Base-by-base conservation (phyloP, 1,284 basidiomycete species). In the Apiotrichum gracile region DNA sequence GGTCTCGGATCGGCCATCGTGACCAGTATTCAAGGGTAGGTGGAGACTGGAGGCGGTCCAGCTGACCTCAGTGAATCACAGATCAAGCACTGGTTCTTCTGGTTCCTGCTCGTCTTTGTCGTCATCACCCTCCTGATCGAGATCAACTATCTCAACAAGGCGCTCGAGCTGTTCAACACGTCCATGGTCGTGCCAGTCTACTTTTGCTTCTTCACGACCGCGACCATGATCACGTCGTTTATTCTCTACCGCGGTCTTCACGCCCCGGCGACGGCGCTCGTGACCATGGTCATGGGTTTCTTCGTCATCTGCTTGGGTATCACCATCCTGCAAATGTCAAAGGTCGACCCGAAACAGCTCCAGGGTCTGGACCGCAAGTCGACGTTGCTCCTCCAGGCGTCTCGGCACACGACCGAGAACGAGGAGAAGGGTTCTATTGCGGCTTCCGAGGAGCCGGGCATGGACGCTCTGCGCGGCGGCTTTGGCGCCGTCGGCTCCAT, bases 141-240 rank as follows among this genome's bases (percentile, higher is more conserved):
- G 66, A 90, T 97, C 69, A 94, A 89, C 77, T 97, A 92, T 76
- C 81, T 97, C 61, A 98, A 97, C 78, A 88, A 93, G 67, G 94
- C 94, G 21, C 84, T 98, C 56, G 94, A 93, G 64, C 78, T 97
- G 40, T 97, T 93, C 81, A 97, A 97, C 67, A 69, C 77, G 79
- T 87, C 88, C 51, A 91, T 91, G 87, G 88, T 88, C 27, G 82
- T 82, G 3, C 82, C 82, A 0, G 82, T 81, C 21, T 84, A 83
- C 71, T 83, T 83, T 61, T 82, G 83, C 59, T 78, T 80, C 53
- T 83, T 84, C 73, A 91, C 89, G 2, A 90, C 90, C 63, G 89
- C 85, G 69, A 91, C 91, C 0, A 86, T 93, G 75, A 78, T 91
- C 55, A 91, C 89, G 39, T 90, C 88, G 22, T 68, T 84, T 82